Conservation (phyloP, 306 rosid species). For the Rosa multiflora region DNA sequence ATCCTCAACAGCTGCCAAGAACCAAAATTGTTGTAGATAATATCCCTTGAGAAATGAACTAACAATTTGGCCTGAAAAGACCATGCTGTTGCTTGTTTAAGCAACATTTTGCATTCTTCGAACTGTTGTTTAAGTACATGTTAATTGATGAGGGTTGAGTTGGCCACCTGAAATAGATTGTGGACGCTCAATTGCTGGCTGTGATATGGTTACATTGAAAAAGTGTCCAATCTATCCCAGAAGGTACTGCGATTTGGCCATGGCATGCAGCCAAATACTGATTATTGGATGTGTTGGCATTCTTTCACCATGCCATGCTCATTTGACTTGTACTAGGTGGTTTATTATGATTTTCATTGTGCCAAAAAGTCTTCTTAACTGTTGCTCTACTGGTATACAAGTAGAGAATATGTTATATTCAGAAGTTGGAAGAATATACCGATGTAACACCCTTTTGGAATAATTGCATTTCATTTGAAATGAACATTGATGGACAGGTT, state of each 20-base stretch:
- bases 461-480: no score
- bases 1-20: slow-evolving; percentile 1
- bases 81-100: not conserved
- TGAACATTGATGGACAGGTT: no score
- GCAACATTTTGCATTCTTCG: not conserved
- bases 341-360: not conserved
- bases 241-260: not conserved
- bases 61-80: not conserved
- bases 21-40: slow-evolving; percentile 22
- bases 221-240: not conserved
- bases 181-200: not conserved
- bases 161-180: not conserved
- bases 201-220: not conserved
- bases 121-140: not conserved
- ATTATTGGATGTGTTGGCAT: not conserved
- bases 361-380: not conserved
- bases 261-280: not conserved
- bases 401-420: no score
- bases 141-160: not conserved
- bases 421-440: no score
- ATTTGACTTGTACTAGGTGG: not conserved
- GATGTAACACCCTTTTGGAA: no score
- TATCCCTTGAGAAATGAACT: not conserved
- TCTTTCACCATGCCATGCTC: not conserved
- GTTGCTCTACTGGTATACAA: no score